Evolutionary conservation across 371 early-diverging fungal genomes (phyloP).

Genomic region (Circinella umbellata): DNA sequence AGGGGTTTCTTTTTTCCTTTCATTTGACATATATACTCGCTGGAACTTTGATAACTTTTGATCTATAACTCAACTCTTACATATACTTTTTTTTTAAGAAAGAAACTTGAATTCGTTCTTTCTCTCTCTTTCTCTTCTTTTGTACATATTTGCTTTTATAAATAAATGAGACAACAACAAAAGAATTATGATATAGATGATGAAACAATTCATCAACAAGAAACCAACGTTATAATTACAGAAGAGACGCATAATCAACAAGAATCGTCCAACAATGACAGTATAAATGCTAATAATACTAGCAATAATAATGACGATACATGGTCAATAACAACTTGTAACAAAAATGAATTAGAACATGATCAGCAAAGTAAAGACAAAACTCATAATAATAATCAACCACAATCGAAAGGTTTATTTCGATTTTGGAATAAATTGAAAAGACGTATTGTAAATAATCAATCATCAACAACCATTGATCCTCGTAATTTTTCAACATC

Average conservation of each 20-base stretch:
- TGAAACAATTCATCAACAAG: slow-evolving; percentile 5
- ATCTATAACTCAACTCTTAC: too few relatives aligned
- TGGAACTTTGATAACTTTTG: too few relatives aligned
- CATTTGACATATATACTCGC: too few relatives aligned
- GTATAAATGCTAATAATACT: neutral
- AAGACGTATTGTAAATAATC: neutral
- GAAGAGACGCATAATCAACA: neutral
- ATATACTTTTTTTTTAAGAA: too few relatives aligned
- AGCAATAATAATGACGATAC: neutral
- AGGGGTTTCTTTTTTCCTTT: slow-evolving; percentile 5
- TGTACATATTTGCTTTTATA: neutral
- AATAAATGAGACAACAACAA: neutral
- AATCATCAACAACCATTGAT: neutral
- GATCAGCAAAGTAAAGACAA: neutral
- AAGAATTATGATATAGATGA: neutral
- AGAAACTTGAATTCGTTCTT: neutral
- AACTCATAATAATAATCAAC: neutral
- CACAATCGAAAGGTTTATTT: neutral
- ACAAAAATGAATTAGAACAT: neutral
- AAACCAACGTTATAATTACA: neutral
- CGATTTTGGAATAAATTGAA: neutral
- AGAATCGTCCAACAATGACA: neutral
- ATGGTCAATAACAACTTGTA: slow-evolving; percentile 1
- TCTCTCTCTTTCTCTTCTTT: neutral
- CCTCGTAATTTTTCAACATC: neutral